A percentile compares a stretch with the other conserved stretches of the same genome.
Evolutionary conservation across 2,329 filamentous ascomycete species (phyloP).

Genomic region (Venturia pyrina): DNA sequence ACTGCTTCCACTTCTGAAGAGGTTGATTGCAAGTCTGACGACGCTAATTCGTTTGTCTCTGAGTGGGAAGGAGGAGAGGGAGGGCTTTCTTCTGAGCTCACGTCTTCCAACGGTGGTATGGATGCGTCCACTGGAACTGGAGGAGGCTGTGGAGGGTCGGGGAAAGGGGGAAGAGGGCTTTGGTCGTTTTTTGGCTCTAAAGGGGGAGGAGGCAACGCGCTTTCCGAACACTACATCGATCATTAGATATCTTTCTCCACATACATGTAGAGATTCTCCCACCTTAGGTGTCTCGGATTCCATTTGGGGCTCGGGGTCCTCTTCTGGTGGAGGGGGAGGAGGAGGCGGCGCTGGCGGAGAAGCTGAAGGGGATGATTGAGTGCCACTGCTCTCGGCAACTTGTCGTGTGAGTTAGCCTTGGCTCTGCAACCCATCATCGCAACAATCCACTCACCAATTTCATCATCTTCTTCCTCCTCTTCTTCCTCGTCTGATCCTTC

Average conservation of each 20-base stretch:
- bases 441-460: conserved; percentile 2
- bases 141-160: conserved; percentile 5
- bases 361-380: background rate
- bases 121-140: background rate
- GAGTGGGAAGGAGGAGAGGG: conserved; percentile 7
- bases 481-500: conserved; percentile 1
- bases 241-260: conserved; percentile 8
- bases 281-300: conserved; percentile 1
- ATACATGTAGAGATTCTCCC: background rate
- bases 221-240: conserved; percentile 9
- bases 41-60: conserved; percentile 11
- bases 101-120: background rate
- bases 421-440: background rate
- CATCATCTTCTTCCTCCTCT: conserved; percentile 4
- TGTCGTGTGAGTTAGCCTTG: background rate
- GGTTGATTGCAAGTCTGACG: conserved; percentile 8
- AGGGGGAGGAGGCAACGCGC: conserved; percentile 6
- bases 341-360: conserved; percentile 1
- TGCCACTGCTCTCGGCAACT: conserved; percentile 8
- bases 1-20: background rate
- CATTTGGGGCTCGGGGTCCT: background rate
- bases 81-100: conserved; percentile 8
- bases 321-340: background rate
- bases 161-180: background rate
- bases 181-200: conserved; percentile 4